These are phyloP conservation scores for Rhododendron griersonianum DNA, from an alignment of 148 eudicot genomes.

Conservation along the genomic window DNA sequence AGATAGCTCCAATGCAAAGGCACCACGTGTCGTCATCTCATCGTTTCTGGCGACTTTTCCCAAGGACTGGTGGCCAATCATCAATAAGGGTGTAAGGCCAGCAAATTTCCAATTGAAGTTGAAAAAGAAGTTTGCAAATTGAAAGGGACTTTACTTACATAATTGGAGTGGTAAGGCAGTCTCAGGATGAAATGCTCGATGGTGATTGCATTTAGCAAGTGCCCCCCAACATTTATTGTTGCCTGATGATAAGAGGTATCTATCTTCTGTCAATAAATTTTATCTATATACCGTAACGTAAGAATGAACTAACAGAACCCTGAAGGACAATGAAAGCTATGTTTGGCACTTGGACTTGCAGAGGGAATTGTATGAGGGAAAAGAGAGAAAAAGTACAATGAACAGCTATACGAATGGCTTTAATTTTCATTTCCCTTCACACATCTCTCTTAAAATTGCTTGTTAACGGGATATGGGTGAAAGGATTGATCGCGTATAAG, in stretches of 20 bases:
- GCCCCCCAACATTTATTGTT: slow-evolving; percentile 71
- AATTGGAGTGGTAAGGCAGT: slow-evolving; percentile 68
- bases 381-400: background rate
- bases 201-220: slow-evolving; percentile 54
- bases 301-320: background rate
- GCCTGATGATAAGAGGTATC: slow-evolving; percentile 41
- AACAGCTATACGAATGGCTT: background rate
- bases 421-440: background rate
- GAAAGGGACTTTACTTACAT: slow-evolving; percentile 41
- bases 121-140: slow-evolving; percentile 10
- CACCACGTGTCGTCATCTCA: slow-evolving; percentile 40
- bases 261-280: slow-evolving; percentile 10
- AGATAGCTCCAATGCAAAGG: slow-evolving; percentile 70
- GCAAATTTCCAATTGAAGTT: background rate
- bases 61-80: slow-evolving; percentile 29
- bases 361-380: background rate
- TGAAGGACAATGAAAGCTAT: background rate
- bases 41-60: slow-evolving; percentile 39
- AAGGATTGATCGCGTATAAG: background rate
- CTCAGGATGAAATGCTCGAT: slow-evolving; percentile 76
- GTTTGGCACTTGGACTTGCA: background rate
- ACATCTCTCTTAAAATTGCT: background rate
- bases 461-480: background rate
- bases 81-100: background rate
- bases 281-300: background rate